Base-by-base conservation (phyloP, 371 early-diverging fungal genomes). In the Batkoa obscura region DNA sequence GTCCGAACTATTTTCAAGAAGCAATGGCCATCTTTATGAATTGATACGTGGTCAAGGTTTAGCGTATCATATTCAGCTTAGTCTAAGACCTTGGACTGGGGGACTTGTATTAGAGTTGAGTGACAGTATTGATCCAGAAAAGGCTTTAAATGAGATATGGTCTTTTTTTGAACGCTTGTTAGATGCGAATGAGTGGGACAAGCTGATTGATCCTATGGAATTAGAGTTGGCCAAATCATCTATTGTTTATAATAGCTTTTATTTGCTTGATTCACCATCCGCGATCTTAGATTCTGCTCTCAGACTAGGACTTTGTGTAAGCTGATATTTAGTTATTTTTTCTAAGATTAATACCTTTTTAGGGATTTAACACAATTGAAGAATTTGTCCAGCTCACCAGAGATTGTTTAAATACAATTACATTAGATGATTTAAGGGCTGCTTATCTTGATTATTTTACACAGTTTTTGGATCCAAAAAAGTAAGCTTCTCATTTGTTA, bases 31-130 rank as follows among this genome's bases (percentile, higher is more conserved):
- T 0, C 67, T 87, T 3, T 84, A 72, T 66, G 76, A 70, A 6
- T 72, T 77, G 0, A 73, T 85, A 35, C 77, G 88, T 37, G 87
- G 86, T 9, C 68, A 73, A 39, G 88, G 88, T 12, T 76, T 71
- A 41, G 84, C 86, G 0, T 87, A 87, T 61, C 81, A 72, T 50
- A 75, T 76, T 2, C 66, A 66, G 0, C 54, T 86, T 17, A 55
- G 60, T 37, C 56, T 71, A 2, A 60, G 64, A 12, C 23, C 69
- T 23, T 82, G 84, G 81, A 60, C 71, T 0, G 75, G 76, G 6
- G 71, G 69, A 48, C 64, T 83, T 51, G 58, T 67, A 9, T 76
- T 77, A 50, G 72, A 72, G 39, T 48, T 76, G 2, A 60, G 67
- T 31, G 74, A 77, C 31, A 68, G 79, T 0, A 66, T 68, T 35